Evolutionary conservation across 768 basidiomycete species (phyloP), one percentile per base, ranked within the genome.

Genomic region (Naganishia randhawae): DNA sequence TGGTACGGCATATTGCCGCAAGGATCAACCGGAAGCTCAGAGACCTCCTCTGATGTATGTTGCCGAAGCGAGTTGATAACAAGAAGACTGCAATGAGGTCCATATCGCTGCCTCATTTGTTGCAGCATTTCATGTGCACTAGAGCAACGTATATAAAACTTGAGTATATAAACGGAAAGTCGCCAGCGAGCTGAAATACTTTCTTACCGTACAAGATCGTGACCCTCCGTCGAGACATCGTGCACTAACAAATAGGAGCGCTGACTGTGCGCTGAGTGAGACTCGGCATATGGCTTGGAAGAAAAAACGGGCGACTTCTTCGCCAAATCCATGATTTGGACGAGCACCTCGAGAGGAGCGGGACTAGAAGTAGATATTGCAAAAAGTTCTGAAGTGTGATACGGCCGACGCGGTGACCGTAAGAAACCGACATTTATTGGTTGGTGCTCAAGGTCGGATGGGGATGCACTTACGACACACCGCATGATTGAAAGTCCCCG

Each of bases 401-500:
- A 54, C 5, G 29, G 10, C 17, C 33, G 61, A 4, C 25, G 31
- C 29, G 19, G 29, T 37, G 6, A 32, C 2, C n/a, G 8, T 9
- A 29, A 27, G 27, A 35, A 16, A 13, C 1, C 16, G 16, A 41
- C 42, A 16, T 52, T 27, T 33, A 48, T 22, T 14, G 19, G 13
- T 3, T 25, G 2, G n/a, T 27, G 54, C 14, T 7, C 27, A 4
- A 13, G 10, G 29, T 42, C 25, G 32, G 29, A 16, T 9, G 22
- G 6, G 19, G 29, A 35, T 13, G 8, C 1, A 63, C 69, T 42
- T 41, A 70, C 69, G 62, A 27, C 74, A 77, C 19, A 78, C 75
- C 10, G 78, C 76, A 64, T 80, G 76, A 66, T 78, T 76, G 72
- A 80, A 77, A 8, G 78, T 80, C 62, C 78, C 77, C 55, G 78